Evolutionary conservation across 495 filamentous ascomycete species (phyloP).

Genomic region (Endocarpon pusillum): DNA sequence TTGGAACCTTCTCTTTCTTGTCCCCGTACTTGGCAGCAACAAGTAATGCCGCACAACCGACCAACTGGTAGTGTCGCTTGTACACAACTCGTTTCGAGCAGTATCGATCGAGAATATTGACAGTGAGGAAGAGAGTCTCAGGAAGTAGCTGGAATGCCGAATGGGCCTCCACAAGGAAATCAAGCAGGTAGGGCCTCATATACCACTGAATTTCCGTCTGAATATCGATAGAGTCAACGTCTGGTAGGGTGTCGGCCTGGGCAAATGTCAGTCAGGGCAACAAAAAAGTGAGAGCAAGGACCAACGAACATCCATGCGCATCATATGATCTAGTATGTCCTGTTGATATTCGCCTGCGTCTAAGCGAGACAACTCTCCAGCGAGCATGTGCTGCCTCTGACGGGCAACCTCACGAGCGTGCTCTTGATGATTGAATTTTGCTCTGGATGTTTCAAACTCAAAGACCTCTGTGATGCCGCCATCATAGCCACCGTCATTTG

Average conservation of each 20-base stretch:
- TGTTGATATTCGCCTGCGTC: slow-evolving; percentile 81
- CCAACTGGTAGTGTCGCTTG: slow-evolving; percentile 96
- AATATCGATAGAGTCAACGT: slow-evolving; percentile 95
- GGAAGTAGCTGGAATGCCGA: slow-evolving; percentile 84
- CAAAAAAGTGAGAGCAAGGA: slow-evolving; percentile 3
- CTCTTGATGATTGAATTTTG: slow-evolving; percentile 32
- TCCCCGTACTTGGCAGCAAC: slow-evolving; percentile 98
- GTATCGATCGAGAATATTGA: slow-evolving; percentile 94
- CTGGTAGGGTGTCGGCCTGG: slow-evolving; percentile 76
- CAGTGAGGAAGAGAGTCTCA: slow-evolving; percentile 84
- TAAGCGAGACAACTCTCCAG: slow-evolving; percentile 66
- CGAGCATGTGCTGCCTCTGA: slow-evolving; percentile 66
- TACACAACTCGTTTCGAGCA: slow-evolving; percentile 98
- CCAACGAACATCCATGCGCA: slow-evolving; percentile 75
- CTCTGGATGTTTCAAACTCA: slow-evolving; percentile 12
- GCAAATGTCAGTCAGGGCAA: slow-evolving; percentile 16
- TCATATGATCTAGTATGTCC: slow-evolving; percentile 83
- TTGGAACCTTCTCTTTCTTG: slow-evolving; percentile 90
- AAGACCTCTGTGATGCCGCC: slow-evolving; percentile 1
- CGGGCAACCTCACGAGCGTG: slow-evolving; percentile 55
- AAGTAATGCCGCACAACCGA: slow-evolving; percentile 88
- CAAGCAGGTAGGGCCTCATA: slow-evolving; percentile 95
- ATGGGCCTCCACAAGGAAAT: slow-evolving; percentile 97
- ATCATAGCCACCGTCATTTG: no score
- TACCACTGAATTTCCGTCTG: slow-evolving; percentile 99